These are phyloP conservation scores for Pyropia haitanensis DNA, from an alignment of 23 red algal genomes.

Conservation along the genomic window DNA sequence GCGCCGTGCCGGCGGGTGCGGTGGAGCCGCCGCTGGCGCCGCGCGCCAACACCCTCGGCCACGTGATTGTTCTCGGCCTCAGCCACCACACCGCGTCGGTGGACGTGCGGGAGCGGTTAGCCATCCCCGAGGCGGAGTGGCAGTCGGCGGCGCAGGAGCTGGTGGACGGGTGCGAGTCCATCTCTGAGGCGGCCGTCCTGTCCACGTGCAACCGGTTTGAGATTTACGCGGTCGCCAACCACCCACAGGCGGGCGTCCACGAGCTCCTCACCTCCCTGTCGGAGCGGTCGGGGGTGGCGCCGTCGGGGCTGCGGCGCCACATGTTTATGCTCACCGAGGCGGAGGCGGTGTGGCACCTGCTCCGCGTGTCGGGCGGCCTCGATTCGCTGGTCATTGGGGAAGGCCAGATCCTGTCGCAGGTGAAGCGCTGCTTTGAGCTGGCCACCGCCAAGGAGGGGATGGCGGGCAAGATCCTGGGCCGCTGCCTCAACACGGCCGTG, in stretches of 20 bases:
- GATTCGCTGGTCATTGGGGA: slow-evolving; percentile 96
- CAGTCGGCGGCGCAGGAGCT: slow-evolving; percentile 39
- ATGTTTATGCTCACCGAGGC: slow-evolving; percentile 85
- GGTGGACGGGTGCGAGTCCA: slow-evolving; percentile 11
- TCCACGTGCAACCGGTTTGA: slow-evolving; percentile 99
- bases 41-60: slow-evolving; percentile 11
- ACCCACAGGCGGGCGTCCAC: slow-evolving; percentile 61
- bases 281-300: slow-evolving; percentile 36
- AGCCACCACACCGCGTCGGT: slow-evolving; percentile 93
- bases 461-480: slow-evolving; percentile 79
- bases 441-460: slow-evolving; percentile 68
- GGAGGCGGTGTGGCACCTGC: slow-evolving; percentile 86
- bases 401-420: slow-evolving; percentile 95
- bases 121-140: slow-evolving; percentile 81
- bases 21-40: too few relatives aligned
- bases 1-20: too few relatives aligned
- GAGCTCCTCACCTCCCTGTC: slow-evolving; percentile 65
- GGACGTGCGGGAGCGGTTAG: slow-evolving; percentile 79
- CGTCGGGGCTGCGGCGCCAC: slow-evolving; percentile 49
- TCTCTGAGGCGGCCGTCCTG: slow-evolving; percentile 87
- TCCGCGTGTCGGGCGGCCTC: slow-evolving; percentile 76
- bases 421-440: slow-evolving; percentile 86
- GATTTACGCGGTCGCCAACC: slow-evolving; percentile 69
- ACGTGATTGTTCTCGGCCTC: slow-evolving; percentile 77
- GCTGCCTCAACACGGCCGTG: slow-evolving; percentile 77